phyloP scores from a whole-genome alignment of 2,329 filamentous ascomycete species.

The Beauveria varroae region DNA sequence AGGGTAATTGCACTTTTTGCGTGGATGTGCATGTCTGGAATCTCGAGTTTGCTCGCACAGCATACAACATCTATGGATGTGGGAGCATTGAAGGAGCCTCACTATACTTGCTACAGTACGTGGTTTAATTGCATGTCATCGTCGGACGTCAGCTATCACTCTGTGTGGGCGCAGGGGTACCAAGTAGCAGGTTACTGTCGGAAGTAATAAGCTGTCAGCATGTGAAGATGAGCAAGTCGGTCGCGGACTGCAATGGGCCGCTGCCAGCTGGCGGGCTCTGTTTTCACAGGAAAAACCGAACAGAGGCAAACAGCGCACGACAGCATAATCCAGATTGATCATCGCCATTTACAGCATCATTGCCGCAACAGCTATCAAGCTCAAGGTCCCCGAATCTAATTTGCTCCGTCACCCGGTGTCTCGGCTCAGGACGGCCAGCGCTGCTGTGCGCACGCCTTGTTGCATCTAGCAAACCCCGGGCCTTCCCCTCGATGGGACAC shows the following conservation, averaged over 20 bases:
- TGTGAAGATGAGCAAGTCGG: background rate
- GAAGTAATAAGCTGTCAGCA: background rate
- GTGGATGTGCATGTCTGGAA: too few species aligned
- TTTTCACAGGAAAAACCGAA: background rate
- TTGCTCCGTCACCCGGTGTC: background rate
- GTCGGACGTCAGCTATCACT: background rate
- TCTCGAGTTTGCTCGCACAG: too few species aligned
- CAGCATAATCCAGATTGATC: background rate
- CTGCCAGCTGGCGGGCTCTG: background rate
- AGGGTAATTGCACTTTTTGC: background rate
- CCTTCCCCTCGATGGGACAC: background rate
- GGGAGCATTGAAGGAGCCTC: too few species aligned
- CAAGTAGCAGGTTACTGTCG: too few species aligned
- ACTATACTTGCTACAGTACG: too few species aligned
- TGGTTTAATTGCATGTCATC: too few species aligned
- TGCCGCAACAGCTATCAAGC: background rate
- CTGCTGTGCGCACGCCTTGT: background rate
- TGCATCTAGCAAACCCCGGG: background rate
- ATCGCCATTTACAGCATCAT: background rate
- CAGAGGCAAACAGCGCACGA: background rate
- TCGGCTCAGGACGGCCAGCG: background rate
- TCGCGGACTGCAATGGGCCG: background rate
- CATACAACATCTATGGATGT: too few species aligned
- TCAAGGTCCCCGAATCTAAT: background rate
- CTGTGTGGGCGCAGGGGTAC: too few species aligned